A percentile compares a stretch with the other conserved stretches of the same genome.
Conservation (phyloP, 2,329 filamentous ascomycete genomes). For the Botryotinia calthae region DNA sequence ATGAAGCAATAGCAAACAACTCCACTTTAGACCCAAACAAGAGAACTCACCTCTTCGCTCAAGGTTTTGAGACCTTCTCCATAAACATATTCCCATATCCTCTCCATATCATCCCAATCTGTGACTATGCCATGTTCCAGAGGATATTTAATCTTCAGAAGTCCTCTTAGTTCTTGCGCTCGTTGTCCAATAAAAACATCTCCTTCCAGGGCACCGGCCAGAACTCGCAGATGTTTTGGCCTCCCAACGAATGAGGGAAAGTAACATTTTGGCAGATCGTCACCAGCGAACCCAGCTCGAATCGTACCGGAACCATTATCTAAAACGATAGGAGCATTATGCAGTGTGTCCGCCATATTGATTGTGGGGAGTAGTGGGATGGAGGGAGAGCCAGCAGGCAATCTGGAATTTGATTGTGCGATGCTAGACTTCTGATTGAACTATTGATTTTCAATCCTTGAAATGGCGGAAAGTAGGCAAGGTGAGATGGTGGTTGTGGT, state of each 20-base stretch:
- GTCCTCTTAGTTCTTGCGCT: slow-evolving; percentile 80
- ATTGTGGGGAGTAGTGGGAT: not conserved
- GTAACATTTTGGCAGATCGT: slow-evolving; percentile 93
- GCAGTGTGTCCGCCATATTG: slow-evolving; percentile 67
- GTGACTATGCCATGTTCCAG: slow-evolving; percentile 98
- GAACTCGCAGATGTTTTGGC: slow-evolving; percentile 89
- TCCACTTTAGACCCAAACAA: slow-evolving; percentile 1
- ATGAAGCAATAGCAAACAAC: not conserved
- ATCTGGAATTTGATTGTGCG: not conserved
- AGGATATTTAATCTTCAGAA: slow-evolving; percentile 94
- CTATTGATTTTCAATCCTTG: not conserved
- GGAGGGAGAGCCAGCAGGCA: not conserved
- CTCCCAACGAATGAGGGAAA: slow-evolving; percentile 97
- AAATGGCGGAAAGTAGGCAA: not conserved
- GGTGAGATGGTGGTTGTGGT: slow-evolving; percentile 5
- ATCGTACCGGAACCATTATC: slow-evolving; percentile 99
- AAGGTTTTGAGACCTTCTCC: slow-evolving; percentile 93
- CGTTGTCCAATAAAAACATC: slow-evolving; percentile 95
- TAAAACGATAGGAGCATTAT: slow-evolving; percentile 97
- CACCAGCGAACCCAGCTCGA: slow-evolving; percentile 91
- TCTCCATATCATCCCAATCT: slow-evolving; percentile 99
- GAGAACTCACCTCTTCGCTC: slow-evolving; percentile 77
- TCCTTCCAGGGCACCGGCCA: slow-evolving; percentile 94
- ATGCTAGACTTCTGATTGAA: not conserved
- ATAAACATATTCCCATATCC: slow-evolving; percentile 98